phyloP scores from a whole-genome alignment of 257 asterid species.

The Primulina eburnea region DNA sequence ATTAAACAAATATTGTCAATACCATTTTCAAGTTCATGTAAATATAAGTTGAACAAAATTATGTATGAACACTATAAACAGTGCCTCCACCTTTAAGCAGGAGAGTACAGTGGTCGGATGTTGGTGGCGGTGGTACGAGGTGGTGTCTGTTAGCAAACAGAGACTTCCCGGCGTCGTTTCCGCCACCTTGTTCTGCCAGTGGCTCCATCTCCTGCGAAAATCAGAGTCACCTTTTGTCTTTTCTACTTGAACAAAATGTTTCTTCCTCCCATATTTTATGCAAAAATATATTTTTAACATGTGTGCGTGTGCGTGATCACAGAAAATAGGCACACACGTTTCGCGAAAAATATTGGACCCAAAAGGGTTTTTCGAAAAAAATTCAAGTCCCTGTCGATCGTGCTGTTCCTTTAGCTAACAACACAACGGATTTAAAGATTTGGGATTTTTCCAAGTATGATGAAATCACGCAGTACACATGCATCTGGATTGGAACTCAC shows the following conservation, averaged over 20 bases:
- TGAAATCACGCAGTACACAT: slow-evolving; percentile 17
- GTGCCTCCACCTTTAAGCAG: slow-evolving; percentile 28
- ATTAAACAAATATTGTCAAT: background rate
- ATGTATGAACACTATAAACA: background rate
- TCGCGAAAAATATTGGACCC: background rate
- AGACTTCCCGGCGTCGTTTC: slow-evolving; percentile 23
- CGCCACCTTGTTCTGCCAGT: slow-evolving; percentile 13
- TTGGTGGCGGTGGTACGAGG: slow-evolving; percentile 28
- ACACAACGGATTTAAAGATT: slow-evolving; percentile 24
- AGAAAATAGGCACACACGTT: background rate
- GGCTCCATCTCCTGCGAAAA: slow-evolving; percentile 37
- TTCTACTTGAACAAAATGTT: background rate
- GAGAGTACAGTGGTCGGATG: slow-evolving; percentile 21
- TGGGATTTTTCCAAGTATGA: slow-evolving; percentile 22
- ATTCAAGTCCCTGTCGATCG: background rate
- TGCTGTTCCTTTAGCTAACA: slow-evolving; percentile 13
- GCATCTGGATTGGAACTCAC: background rate
- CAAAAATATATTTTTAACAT: background rate
- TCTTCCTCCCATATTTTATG: slow-evolving; percentile 10
- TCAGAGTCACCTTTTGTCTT: slow-evolving; percentile 23
- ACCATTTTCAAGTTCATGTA: background rate
- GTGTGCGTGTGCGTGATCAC: slow-evolving; percentile 19
- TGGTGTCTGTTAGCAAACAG: slow-evolving; percentile 26
- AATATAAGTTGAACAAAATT: background rate
- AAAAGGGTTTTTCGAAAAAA: background rate